Evolutionary conservation across 192 early-diverging fungal genomes (phyloP).

Genomic region (Obelidium mucronatum): DNA sequence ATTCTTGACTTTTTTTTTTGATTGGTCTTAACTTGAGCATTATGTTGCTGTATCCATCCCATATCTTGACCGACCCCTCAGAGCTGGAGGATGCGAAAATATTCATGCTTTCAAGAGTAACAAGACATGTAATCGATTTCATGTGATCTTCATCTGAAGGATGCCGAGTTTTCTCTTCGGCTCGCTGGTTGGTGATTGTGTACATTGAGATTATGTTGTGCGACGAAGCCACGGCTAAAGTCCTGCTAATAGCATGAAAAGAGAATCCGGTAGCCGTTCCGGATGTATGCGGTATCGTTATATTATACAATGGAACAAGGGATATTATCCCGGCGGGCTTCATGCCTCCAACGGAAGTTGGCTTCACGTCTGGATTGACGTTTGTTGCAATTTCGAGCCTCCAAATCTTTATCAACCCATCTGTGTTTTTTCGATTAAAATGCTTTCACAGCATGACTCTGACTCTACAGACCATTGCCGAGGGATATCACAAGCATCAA

Average conservation of each 20-base stretch:
- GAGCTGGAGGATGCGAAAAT: conserved; percentile 50
- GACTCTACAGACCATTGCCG: conserved; percentile 46
- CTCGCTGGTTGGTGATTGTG: background rate
- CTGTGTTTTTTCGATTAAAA: conserved; percentile 10
- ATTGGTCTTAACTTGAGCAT: conserved; percentile 40
- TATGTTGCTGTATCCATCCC: conserved; percentile 50
- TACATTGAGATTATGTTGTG: conserved; percentile 16
- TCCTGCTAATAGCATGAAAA: background rate
- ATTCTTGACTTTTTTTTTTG: background rate
- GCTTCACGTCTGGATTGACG: background rate
- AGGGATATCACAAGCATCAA: conserved; percentile 39
- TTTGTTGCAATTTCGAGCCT: conserved; percentile 16
- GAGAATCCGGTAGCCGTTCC: conserved; percentile 3
- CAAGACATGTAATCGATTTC: conserved; percentile 39
- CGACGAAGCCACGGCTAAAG: conserved; percentile 2
- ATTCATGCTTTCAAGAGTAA: conserved; percentile 19
- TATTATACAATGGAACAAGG: background rate
- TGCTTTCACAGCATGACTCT: too few species aligned
- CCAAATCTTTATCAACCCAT: conserved; percentile 52
- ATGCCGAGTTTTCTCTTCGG: conserved; percentile 36
- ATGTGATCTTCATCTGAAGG: conserved; percentile 58
- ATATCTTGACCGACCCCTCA: conserved; percentile 61
- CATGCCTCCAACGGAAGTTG: conserved; percentile 10
- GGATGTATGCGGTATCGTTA: background rate
- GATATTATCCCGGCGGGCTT: background rate